Evolutionary conservation across 2,329 filamentous ascomycete species (phyloP).

Genomic region (Chalaropsis thielavioides): DNA sequence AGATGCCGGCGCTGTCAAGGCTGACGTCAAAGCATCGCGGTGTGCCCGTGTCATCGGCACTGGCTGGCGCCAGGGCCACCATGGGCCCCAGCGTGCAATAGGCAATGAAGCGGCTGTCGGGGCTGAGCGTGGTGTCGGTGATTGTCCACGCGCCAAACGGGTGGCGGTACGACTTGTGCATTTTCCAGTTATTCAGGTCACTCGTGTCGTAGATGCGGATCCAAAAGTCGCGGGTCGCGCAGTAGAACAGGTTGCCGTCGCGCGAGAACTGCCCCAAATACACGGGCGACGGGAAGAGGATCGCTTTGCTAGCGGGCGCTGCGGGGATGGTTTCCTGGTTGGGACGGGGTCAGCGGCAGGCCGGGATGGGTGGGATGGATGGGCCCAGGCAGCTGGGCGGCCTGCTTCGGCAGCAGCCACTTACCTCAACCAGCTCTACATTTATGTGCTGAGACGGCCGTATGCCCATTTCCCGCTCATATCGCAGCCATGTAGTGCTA

Average conservation of each 20-base stretch:
- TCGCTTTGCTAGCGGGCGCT: conserved; percentile 66
- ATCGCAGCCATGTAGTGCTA: neutral
- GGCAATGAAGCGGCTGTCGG: conserved; percentile 81
- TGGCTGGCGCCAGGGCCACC: conserved; percentile 76
- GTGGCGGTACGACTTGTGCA: conserved; percentile 81
- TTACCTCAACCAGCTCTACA: neutral
- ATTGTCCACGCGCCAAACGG: conserved; percentile 89
- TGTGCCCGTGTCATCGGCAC: conserved; percentile 66
- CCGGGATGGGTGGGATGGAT: too few species aligned
- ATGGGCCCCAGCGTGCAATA: conserved; percentile 78
- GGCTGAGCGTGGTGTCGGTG: conserved; percentile 80
- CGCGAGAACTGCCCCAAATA: conserved; percentile 96
- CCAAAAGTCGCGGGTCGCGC: conserved; percentile 79
- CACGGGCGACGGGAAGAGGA: conserved; percentile 72
- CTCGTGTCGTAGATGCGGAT: conserved; percentile 97
- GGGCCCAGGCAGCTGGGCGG: too few species aligned
- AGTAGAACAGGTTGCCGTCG: conserved; percentile 95
- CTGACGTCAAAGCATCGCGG: conserved; percentile 58
- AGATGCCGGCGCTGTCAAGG: conserved; percentile 18
- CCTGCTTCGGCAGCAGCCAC: too few species aligned
- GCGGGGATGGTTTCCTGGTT: conserved; percentile 59
- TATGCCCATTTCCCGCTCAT: neutral
- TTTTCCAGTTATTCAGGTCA: conserved; percentile 87
- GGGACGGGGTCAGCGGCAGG: too few species aligned
- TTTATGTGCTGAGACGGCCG: neutral